A percentile compares a stretch with the other conserved stretches of the same genome.
phyloP scores from a whole-genome alignment of 805 yeast species.

The Debaryomyces prosopidis region DNA sequence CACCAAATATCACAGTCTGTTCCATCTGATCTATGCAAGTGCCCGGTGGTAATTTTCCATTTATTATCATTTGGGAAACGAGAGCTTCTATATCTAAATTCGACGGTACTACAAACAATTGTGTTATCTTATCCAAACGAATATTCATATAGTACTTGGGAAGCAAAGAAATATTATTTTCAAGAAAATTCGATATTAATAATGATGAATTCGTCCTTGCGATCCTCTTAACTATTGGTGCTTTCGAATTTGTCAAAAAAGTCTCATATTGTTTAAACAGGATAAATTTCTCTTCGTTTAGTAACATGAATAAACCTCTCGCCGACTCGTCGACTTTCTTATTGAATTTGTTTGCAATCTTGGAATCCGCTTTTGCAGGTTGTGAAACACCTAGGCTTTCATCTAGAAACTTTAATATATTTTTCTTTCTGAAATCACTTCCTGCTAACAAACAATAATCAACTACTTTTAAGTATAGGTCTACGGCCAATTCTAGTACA shows the following conservation, averaged over 20 bases:
- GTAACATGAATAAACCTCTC: not conserved
- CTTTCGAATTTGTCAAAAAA: constrained; percentile 10
- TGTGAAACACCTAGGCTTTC: not conserved
- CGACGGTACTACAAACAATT: constrained; percentile 15
- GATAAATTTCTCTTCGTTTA: not conserved
- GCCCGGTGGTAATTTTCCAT: constrained; percentile 28
- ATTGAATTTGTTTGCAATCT: not conserved
- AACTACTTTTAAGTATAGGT: constrained; percentile 27
- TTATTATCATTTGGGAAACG: constrained; percentile 34
- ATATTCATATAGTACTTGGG: constrained; percentile 31
- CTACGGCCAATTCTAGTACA: constrained; percentile 24
- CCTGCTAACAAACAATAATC: constrained; percentile 31
- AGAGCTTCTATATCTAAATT: constrained; percentile 24
- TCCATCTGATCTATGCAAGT: constrained; percentile 36
- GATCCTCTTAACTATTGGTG: constrained; percentile 2
- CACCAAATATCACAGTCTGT: constrained; percentile 23
- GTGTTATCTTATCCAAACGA: constrained; percentile 16
- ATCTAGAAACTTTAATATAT: constrained; percentile 20
- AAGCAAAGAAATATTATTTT: constrained; percentile 31
- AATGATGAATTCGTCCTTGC: constrained; percentile 1
- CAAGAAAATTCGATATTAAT: constrained; percentile 22
- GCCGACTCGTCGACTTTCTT: not conserved
- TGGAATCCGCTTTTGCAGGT: not conserved
- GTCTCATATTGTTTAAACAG: constrained; percentile 8
- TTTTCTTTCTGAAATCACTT: constrained; percentile 33